Evolutionary conservation across 2,329 filamentous ascomycete species (phyloP).

Genomic region (Hypoxylon sp.): DNA sequence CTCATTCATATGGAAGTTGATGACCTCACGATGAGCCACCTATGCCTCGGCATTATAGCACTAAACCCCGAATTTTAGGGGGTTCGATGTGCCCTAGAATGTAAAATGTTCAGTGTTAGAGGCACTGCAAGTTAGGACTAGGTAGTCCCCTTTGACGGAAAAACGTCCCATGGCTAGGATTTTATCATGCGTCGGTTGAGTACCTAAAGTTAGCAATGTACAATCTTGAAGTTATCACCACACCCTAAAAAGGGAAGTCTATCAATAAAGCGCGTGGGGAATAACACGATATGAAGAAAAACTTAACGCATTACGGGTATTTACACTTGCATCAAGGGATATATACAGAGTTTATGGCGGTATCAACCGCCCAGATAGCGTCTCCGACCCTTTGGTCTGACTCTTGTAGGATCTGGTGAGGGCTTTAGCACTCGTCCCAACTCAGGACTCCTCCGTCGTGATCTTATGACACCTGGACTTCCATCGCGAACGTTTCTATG

Average conservation of each 20-base stretch:
- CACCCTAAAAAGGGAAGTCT: slow-evolving; percentile 26
- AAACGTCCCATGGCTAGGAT: background rate
- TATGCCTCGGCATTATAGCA: slow-evolving; percentile 9
- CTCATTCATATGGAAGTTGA: slow-evolving; percentile 49
- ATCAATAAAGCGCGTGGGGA: slow-evolving; percentile 26
- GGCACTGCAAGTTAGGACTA: slow-evolving; percentile 2
- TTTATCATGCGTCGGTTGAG: slow-evolving; percentile 8
- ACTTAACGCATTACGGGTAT: slow-evolving; percentile 46
- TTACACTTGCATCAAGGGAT: slow-evolving; percentile 53
- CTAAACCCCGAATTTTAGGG: background rate
- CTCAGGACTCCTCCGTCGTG: slow-evolving; percentile 63
- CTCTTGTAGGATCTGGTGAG: slow-evolving; percentile 58
- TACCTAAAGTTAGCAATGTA: slow-evolving; percentile 33
- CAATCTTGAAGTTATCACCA: slow-evolving; percentile 33
- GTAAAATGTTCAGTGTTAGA: slow-evolving; percentile 6
- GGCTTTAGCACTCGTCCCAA: slow-evolving; percentile 65
- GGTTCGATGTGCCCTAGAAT: slow-evolving; percentile 7
- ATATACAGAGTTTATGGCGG: slow-evolving; percentile 55
- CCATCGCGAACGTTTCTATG: slow-evolving; percentile 52
- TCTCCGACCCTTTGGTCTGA: slow-evolving; percentile 60
- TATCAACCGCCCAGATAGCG: slow-evolving; percentile 55
- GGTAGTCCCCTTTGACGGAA: background rate
- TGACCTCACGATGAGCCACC: slow-evolving; percentile 49
- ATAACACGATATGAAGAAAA: slow-evolving; percentile 20
- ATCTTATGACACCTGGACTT: slow-evolving; percentile 55